Evolutionary conservation across 495 filamentous ascomycete species (phyloP).

Genomic region (Choiromyces venosus): DNA sequence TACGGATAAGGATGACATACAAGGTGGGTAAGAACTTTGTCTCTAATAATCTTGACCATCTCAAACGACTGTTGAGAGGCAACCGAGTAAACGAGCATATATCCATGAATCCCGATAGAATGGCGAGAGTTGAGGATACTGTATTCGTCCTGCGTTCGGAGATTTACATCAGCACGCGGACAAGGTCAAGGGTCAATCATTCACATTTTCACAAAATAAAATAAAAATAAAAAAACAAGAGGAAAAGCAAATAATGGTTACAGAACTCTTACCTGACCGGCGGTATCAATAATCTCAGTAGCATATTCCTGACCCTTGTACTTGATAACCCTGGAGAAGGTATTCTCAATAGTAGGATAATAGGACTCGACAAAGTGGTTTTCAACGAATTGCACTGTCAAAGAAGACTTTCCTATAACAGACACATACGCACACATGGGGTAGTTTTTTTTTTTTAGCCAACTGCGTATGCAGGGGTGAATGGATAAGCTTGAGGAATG

Average conservation of each 20-base stretch:
- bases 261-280: conserved; percentile 69
- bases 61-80: conserved; percentile 90
- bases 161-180: conserved; percentile 20
- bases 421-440: conserved; percentile 1
- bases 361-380: conserved; percentile 98
- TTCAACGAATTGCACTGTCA: conserved; percentile 96
- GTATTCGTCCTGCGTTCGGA: conserved; percentile 80
- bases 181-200: conserved; percentile 15
- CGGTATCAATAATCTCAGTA: conserved; percentile 97
- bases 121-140: conserved; percentile 97
- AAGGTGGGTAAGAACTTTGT: conserved; percentile 95
- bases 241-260: conserved; percentile 10
- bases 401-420: conserved; percentile 81
- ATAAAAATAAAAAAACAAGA: conserved; percentile 4
- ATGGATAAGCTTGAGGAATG: conserved; percentile 16
- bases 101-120: conserved; percentile 98
- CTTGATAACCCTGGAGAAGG: conserved; percentile 90
- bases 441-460: background rate
- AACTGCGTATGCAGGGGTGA: background rate
- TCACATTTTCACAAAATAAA: background rate
- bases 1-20: conserved; percentile 51
- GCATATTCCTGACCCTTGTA: conserved; percentile 87
- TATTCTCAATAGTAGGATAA: conserved; percentile 99
- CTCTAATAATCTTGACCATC: conserved; percentile 88
- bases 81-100: conserved; percentile 96